Evolutionary conservation across 345 rosid species (phyloP).

Genomic region (Populus simonii): DNA sequence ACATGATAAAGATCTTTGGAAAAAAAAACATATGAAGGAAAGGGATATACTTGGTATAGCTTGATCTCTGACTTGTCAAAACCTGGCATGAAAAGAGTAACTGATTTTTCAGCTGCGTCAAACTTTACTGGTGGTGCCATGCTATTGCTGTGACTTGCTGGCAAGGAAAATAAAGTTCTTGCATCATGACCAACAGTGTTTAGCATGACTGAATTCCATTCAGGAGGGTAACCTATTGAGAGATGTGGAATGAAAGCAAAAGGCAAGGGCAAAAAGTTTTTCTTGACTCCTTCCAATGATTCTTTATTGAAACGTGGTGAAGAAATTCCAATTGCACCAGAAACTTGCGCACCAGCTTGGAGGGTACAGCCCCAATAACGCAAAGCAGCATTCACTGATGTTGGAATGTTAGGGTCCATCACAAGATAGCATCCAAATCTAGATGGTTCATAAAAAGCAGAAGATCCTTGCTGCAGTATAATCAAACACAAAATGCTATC

Average conservation of each 20-base stretch:
- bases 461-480: conserved; percentile 34
- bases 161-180: conserved; percentile 46
- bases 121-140: conserved; percentile 47
- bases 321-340: conserved; percentile 56
- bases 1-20: neutral
- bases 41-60: conserved; percentile 66
- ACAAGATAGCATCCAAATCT: conserved; percentile 50
- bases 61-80: conserved; percentile 90
- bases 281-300: conserved; percentile 32
- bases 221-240: conserved; percentile 32
- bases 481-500: conserved; percentile 14
- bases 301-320: conserved; percentile 28
- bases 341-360: conserved; percentile 72
- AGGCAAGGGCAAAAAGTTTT: conserved; percentile 57
- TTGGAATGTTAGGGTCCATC: conserved; percentile 59
- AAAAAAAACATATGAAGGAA: neutral
- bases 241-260: conserved; percentile 54
- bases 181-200: conserved; percentile 40
- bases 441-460: conserved; percentile 18
- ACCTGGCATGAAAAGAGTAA: conserved; percentile 87
- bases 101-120: conserved; percentile 49
- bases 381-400: conserved; percentile 60
- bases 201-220: conserved; percentile 55
- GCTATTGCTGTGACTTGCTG: conserved; percentile 24
- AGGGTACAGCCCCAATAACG: conserved; percentile 81